Base-by-base conservation (phyloP, 805 yeast species). In the Cyberlindnera xylosilytica region DNA sequence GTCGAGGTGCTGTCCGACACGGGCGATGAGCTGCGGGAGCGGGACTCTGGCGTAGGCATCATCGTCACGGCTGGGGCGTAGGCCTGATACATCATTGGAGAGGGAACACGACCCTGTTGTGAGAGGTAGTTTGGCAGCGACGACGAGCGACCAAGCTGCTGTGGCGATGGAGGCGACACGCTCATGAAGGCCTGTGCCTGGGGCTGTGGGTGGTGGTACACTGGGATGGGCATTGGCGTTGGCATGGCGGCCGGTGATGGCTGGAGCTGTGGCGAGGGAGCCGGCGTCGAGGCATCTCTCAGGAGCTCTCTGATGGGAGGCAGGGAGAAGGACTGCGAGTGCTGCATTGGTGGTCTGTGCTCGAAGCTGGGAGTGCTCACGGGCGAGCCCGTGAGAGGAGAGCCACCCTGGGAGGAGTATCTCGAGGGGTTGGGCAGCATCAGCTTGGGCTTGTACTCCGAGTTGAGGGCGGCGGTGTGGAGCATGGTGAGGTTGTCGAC, bases 371-470 rank as follows among this genome's bases (percentile, higher is more conserved):
- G 29, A 5, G 32, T 41, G 32, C 27, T 22, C 20, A 13, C 15
- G 11, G 36, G 45, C 4, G 36, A 36, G 6, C 32, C 23, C n/a
- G n/a, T 18, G 19, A 17, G 20, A 7, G 36, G 42, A 13, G 37
- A 36, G 5, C 18, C 20, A 3, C 29, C 28, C 23, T 20, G 39
- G 9, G 53, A 44, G 3, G 52, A 41, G 29, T 46, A 42, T 33
- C 50, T 45, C 11, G 46, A n/a, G 9, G 57, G 55, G 29, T 50
- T 51, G 12, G 57, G 57, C 2, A 50, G 44, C 48, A 49, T 44
- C 52, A 52, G 42, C 32, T 44, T 45, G 18, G 52, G 52, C 26
- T 44, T 49, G 18, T 22, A 10, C 7, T 44, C 38, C 12, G 33
- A 19, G 11, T 17, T 17, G 29, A 29, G 27, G 29, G 47, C 45